phyloP scores from a whole-genome alignment of 495 filamentous ascomycete species.

The Extremus antarcticus region DNA sequence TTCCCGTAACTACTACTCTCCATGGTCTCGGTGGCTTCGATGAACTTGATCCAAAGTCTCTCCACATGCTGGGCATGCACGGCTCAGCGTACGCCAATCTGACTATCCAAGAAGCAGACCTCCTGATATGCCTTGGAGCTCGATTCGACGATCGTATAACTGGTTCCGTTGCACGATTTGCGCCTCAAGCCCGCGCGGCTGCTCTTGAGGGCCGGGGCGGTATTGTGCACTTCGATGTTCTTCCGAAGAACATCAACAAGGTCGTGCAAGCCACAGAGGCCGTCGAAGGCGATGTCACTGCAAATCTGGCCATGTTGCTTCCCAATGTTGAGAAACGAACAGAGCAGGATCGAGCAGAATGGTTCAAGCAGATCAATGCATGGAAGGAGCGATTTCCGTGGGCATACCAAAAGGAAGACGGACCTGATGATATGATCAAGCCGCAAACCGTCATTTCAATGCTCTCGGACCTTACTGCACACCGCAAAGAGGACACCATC shows the following conservation, averaged over 20 bases:
- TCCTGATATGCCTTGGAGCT: conserved; percentile 64
- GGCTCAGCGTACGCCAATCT: conserved; percentile 70
- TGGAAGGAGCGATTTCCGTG: conserved; percentile 85
- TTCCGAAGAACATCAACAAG: conserved; percentile 85
- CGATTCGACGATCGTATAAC: conserved; percentile 76
- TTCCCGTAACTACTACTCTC: conserved; percentile 69
- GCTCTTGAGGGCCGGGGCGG: conserved; percentile 61
- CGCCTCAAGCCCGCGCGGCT: conserved; percentile 54
- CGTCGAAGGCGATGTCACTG: conserved; percentile 60
- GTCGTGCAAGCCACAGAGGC: conserved; percentile 74
- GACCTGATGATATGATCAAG: conserved; percentile 63
- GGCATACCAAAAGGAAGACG: conserved; percentile 57
- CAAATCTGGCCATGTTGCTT: conserved; percentile 61
- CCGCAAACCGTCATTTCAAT: conserved; percentile 78
- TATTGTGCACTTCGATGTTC: conserved; percentile 71
- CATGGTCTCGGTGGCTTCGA: conserved; percentile 71
- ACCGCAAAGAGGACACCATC: conserved; percentile 66
- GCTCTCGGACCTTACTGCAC: conserved; percentile 60
- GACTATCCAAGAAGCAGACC: conserved; percentile 66
- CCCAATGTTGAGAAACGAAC: conserved; percentile 51
- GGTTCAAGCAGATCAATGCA: conserved; percentile 75
- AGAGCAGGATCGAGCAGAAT: conserved; percentile 53
- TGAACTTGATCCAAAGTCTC: conserved; percentile 62
- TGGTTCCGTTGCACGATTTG: conserved; percentile 51
- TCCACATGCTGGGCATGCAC: conserved; percentile 81